Base-by-base conservation (phyloP, 305 asterid species). In the Fraxinus dipetala region DNA sequence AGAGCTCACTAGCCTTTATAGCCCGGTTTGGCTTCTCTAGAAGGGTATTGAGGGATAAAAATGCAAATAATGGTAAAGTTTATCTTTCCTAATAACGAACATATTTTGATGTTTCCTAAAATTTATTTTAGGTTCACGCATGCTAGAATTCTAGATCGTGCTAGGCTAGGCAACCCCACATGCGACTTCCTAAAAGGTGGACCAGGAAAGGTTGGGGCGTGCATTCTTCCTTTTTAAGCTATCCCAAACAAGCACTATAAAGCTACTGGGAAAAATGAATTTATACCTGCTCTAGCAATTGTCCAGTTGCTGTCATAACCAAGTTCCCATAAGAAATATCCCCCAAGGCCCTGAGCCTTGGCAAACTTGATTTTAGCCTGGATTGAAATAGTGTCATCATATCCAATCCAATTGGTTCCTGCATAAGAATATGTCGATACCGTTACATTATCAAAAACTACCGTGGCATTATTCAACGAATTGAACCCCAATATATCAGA, bases 301-400 rank as follows among this genome's bases (percentile, higher is more conserved):
- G 83, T 84, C 96, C 92, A 93, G 28, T 89, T 82, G 80, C 84
- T 88, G 82, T 89, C 91, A 70, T 77, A 84, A 75, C 92, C 94
- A 61, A 93, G 89, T 5, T 89, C 94, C 96, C 95, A 92, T 34
- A 91, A 90, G 81, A 93, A 93, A 85, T 93, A 93, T 1, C 96
- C 96, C 11, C 93, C 93, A 83, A 91, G 89, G 3, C 87, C 91
- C 79, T 87, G 88, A 16, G 79, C 85, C 84, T 87, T 89, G 0
- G 92, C 91, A 84, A 73, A 92, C 87, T 81, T 84, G 11, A 89
- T 70, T 89, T 90, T 92, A 11, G 83, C 24, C 70, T 31, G 2
- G 7, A 86, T 32, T 0, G 96, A 86, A 31, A 36, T 74, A 1
- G 40, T 22, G 18, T 92, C 92, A 83, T 91, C 96, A 56, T 90